Evolutionary conservation across 208 protist genomes (phyloP), one percentile per base, ranked within the genome.

Genomic region (Blechomonas ayalai): DNA sequence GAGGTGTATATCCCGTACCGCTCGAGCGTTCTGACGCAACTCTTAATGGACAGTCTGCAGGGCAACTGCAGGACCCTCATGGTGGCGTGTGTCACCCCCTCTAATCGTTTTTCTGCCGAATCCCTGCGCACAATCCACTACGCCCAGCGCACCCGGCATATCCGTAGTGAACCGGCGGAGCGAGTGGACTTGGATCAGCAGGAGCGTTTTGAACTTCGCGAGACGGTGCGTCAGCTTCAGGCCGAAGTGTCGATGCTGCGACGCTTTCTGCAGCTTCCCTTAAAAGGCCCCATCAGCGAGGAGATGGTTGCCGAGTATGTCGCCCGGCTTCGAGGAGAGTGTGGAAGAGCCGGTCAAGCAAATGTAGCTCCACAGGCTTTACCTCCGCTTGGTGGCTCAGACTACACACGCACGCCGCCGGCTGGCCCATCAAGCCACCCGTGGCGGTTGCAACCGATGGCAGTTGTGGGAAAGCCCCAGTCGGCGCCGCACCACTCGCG

Each of bases 21-120:
- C 28, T 86, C 77, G 2, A 90, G 79, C 37, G 49, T 85, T 7
- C 69, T 95, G 23, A 95, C 87, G 15, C 70, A 89, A 61, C 75
- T 92, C 16, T 81, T 95, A 16, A 90, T 90, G 75, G 78, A 92
- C 40, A 82, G 73, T 47, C 66, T 95, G 25, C 65, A 74, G 40
- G 87, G 87, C 4, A 64, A 74, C 37, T 77, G 69, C 35, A 62
- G 62, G 19, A 87, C 82, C 5, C 28, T 89, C 4, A 64, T 95
- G 46, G 45, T 95, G n/a, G 81, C 81, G 12, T 92, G 82, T 63
- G 74, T 91, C 24, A 85, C 80, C 15, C 87, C 87, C 8, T 73
- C 69, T 34, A 52, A 42, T 13, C 52, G 73, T 10, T 85, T 83
- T 59, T 52, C 73, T 16, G 78, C 86, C 24, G 81, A 94, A 55